Base-by-base conservation (phyloP, 2,329 filamentous ascomycete genomes). In the Tolypocladium amazonense region DNA sequence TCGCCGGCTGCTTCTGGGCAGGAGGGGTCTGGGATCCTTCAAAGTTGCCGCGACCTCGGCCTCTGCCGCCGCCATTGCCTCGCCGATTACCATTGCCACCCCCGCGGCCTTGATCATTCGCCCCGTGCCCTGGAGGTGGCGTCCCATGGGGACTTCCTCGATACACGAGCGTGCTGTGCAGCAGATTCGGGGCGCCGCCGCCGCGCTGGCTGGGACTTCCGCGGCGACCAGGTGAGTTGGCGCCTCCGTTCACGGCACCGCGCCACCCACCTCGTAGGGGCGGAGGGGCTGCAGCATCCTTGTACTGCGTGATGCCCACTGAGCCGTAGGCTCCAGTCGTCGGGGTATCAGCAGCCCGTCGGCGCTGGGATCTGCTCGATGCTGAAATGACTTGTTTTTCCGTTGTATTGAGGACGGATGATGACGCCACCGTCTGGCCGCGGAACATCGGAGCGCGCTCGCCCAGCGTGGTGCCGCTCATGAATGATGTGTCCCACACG, bases 401-500 rank as follows among this genome's bases (percentile, higher is more conserved):
- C 1, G 87, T 88, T 60, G 96, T 79, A 75, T 99, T 99, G 39
- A 99, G 81, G 2, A 97, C 92, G 0, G 90, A 89, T n/a, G 89
- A 88, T 8, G 88, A 84, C 2, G 91, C 85, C 4, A 99, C 92
- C 0, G 94, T 97, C 71, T 94, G 92, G 58, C 94, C 94, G 41
- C 93, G 86, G 85, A 99, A 99, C 43, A 90, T 87, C 33, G 92
- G 91, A 70, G 93, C 96, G 61, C 94, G 88, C 60, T 92, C 92
- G 61, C 90, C 89, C 20, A 99, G 81, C 0, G 90, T 94, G 1
- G 92, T 97, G 63, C 94, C 94, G 69, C 92, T 96, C 92, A 99
- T 97, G 74, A 99, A 99, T 0, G 91, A 89, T 15, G 85, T 84
- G 71, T 99, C 95, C 75, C 96, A 99, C 9, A 99, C 87, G 60